A percentile compares a stretch with the other conserved stretches of the same genome.
phyloP scores from a whole-genome alignment of 2,329 filamentous ascomycete genomes.

The Orbilia javanica region DNA sequence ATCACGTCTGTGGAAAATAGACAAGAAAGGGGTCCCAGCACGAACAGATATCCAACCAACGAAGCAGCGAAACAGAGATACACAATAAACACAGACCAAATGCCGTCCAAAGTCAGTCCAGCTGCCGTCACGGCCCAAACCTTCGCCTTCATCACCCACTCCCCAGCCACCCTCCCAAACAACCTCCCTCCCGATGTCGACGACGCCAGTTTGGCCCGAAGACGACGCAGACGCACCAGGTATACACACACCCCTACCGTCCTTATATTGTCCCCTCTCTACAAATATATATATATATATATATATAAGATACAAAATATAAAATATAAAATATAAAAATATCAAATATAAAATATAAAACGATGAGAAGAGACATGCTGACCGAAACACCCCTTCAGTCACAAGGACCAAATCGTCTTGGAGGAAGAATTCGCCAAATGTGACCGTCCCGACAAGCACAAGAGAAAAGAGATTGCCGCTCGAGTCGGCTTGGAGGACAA shows the following conservation, averaged over 20 bases:
- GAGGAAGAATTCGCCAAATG: conserved; percentile 62
- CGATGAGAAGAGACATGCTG: no score
- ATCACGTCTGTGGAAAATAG: no score
- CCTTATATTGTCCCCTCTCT: no score
- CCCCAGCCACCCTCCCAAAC: conserved; percentile 61
- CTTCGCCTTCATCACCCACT: conserved; percentile 62
- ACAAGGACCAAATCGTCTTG: conserved; percentile 62
- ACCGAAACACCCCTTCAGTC: no score
- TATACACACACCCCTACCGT: not conserved
- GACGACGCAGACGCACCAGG: conserved; percentile 61
- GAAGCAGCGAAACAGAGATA: not conserved
- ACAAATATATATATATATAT: no score
- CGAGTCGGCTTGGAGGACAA: conserved; percentile 62
- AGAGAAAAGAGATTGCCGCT: conserved; percentile 60
- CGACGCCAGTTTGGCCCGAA: conserved; percentile 61
- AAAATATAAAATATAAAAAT: no score
- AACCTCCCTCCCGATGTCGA: conserved; percentile 61
- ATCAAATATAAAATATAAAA: no score
- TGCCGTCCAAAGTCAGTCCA: conserved; percentile 46
- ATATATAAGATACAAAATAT: no score
- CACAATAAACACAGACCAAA: not conserved
- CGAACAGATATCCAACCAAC: no score
- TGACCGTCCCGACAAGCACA: conserved; percentile 61
- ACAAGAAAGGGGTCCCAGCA: no score
- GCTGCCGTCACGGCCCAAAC: conserved; percentile 40